Conservation (phyloP, 2,329 filamentous ascomycete species). For the Talaromyces sp. region DNA sequence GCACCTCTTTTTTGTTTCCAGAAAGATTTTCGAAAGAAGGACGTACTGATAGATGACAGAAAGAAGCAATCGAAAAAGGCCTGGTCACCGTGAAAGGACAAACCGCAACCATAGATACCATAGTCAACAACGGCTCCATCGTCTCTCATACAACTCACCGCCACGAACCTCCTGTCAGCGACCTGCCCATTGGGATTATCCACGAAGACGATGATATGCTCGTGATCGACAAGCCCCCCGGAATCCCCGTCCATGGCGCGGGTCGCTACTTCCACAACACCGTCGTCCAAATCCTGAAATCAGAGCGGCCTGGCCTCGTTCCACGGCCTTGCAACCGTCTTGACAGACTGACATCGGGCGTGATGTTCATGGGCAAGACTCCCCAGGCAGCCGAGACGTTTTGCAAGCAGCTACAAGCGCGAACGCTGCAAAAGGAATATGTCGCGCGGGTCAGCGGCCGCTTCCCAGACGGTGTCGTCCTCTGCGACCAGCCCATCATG, state of each 20-base stretch:
- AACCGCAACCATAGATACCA: conserved; percentile 59
- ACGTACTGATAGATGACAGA: conserved; percentile 31
- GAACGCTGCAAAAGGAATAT: conserved; percentile 92
- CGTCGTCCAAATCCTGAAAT: conserved; percentile 85
- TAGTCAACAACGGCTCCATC: conserved; percentile 81
- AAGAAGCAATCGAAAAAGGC: conserved; percentile 72
- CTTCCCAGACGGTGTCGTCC: conserved; percentile 84
- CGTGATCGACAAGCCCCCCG: conserved; percentile 94
- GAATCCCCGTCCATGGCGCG: conserved; percentile 90
- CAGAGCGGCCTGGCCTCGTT: conserved; percentile 59
- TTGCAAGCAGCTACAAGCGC: conserved; percentile 66
- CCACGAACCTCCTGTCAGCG: conserved; percentile 89
- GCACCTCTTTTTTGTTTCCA: conserved; percentile 10
- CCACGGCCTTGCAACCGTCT: conserved; percentile 82
- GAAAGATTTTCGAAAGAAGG: neutral
- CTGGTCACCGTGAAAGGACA: conserved; percentile 76
- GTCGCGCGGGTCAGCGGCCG: conserved; percentile 83
- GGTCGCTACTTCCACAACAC: conserved; percentile 96
- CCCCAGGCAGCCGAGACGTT: conserved; percentile 72
- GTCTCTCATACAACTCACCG: conserved; percentile 92
- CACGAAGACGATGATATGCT: conserved; percentile 92
- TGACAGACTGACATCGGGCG: conserved; percentile 86
- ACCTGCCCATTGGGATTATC: conserved; percentile 71
- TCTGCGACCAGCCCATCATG: conserved; percentile 90
- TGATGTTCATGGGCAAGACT: conserved; percentile 97